These are phyloP conservation scores for Quercus agrifolia DNA, from an alignment of 306 rosid species.

Conservation along the genomic window DNA sequence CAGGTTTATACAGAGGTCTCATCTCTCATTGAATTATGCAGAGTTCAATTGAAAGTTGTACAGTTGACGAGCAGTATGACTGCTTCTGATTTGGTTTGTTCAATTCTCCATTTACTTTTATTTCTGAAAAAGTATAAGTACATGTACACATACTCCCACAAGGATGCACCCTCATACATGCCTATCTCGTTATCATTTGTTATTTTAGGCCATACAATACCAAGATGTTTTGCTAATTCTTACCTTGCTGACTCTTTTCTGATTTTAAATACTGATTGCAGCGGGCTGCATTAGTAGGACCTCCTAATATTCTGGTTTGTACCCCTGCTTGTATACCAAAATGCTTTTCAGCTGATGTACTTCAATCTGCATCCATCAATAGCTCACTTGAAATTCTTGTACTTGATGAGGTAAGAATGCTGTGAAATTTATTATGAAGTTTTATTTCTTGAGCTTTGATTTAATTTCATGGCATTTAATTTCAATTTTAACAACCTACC, in stretches of 20 bases:
- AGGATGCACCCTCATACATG: neutral
- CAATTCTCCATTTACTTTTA: neutral
- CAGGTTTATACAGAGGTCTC: slow-evolving; percentile 69
- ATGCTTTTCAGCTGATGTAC: slow-evolving; percentile 68
- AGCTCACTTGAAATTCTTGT: slow-evolving; percentile 82
- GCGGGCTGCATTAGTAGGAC: slow-evolving; percentile 69
- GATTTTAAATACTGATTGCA: slow-evolving; percentile 34
- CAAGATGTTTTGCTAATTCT: neutral
- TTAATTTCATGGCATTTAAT: neutral
- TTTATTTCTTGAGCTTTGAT: neutral
- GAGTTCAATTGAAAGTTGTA: slow-evolving; percentile 72
- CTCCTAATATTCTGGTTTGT: slow-evolving; percentile 81
- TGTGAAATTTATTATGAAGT: neutral
- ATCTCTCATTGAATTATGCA: slow-evolving; percentile 67
- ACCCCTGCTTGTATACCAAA: slow-evolving; percentile 86
- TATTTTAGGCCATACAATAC: slow-evolving; percentile 1
- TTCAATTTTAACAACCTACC: slow-evolving; percentile 1
- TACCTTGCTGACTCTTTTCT: neutral
- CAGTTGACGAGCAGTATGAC: slow-evolving; percentile 80
- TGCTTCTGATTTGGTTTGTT: slow-evolving; percentile 72
- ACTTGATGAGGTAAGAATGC: slow-evolving; percentile 78
- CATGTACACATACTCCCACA: neutral
- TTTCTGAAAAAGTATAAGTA: neutral
- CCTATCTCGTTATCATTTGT: neutral
- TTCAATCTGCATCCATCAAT: slow-evolving; percentile 49